Percentiles rank a stretch among this genome's conserved stretches.
Evolutionary conservation across 208 protist genomes (phyloP).

Genomic region (Acanthamoeba royreba): DNA sequence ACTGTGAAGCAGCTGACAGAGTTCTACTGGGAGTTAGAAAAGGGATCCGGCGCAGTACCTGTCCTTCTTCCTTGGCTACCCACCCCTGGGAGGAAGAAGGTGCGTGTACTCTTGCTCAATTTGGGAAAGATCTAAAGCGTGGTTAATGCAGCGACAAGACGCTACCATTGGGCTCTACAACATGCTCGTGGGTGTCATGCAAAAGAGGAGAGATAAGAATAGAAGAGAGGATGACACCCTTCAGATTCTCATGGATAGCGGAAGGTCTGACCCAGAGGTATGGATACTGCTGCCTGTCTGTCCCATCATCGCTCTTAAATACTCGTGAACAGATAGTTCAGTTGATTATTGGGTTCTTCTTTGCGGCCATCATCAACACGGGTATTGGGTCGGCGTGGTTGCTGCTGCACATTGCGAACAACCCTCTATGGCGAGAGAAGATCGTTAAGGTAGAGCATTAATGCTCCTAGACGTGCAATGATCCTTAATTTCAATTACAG

Average conservation of each 20-base stretch:
- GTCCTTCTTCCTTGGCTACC: neutral
- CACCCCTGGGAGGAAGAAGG: neutral
- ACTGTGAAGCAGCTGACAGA: neutral
- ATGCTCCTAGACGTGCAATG: no score
- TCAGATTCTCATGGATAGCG: slow-evolving; percentile 1
- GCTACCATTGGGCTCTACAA: neutral
- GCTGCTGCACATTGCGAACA: neutral
- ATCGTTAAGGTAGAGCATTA: neutral
- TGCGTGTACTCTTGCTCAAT: neutral
- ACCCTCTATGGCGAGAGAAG: neutral
- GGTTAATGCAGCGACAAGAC: neutral
- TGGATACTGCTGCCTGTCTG: neutral
- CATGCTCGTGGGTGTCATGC: neutral
- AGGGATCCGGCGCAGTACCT: neutral
- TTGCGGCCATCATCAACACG: slow-evolving; percentile 31
- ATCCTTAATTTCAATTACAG: no score
- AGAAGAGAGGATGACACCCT: slow-evolving; percentile 3
- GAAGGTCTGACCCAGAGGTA: neutral
- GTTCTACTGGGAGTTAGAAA: neutral
- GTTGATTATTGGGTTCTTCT: neutral
- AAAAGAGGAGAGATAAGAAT: neutral
- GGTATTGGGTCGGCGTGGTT: slow-evolving; percentile 1
- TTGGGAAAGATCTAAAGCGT: neutral
- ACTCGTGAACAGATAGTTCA: neutral
- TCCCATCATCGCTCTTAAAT: neutral